These are phyloP conservation scores for Ophiosphaerella narmari DNA, from an alignment of 2,329 filamentous ascomycete species.

Conservation along the genomic window DNA sequence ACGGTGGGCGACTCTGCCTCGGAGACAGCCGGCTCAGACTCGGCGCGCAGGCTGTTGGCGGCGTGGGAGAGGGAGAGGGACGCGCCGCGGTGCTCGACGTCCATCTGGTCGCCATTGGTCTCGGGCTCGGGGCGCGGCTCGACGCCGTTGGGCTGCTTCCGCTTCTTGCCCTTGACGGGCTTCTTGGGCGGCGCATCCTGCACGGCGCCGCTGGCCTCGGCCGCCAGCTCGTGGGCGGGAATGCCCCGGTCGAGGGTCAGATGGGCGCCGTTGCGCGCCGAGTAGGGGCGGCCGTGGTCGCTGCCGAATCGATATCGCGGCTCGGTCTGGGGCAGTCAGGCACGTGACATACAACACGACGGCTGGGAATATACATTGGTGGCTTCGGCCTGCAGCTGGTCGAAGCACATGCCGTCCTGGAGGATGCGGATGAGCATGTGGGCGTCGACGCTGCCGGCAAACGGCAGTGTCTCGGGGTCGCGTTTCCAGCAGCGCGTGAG, in stretches of 20 bases:
- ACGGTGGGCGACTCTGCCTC: slow-evolving; percentile 46
- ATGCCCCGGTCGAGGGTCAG: slow-evolving; percentile 44
- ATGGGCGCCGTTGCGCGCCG: slow-evolving; percentile 43
- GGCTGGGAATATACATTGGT: slow-evolving; percentile 22
- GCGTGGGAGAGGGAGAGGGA: slow-evolving; percentile 15
- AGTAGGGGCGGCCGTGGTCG: slow-evolving; percentile 47
- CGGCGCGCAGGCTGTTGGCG: slow-evolving; percentile 37
- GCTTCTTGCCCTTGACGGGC: slow-evolving; percentile 41
- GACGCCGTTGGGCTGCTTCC: slow-evolving; percentile 39
- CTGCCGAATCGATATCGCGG: slow-evolving; percentile 44
- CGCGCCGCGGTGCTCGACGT: slow-evolving; percentile 47
- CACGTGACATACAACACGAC: slow-evolving; percentile 9
- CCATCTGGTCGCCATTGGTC: slow-evolving; percentile 54
- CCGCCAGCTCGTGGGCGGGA: slow-evolving; percentile 40
- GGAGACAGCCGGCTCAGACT: slow-evolving; percentile 42
- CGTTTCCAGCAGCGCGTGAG: slow-evolving; percentile 67
- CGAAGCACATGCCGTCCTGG: slow-evolving; percentile 63
- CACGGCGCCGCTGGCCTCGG: slow-evolving; percentile 39
- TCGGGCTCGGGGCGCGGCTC: slow-evolving; percentile 39
- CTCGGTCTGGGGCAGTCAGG: slow-evolving; percentile 34
- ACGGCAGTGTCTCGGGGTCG: slow-evolving; percentile 65
- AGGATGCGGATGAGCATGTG: slow-evolving; percentile 65
- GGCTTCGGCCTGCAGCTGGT: slow-evolving; percentile 48
- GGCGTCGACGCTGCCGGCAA: slow-evolving; percentile 62
- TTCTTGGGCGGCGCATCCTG: slow-evolving; percentile 40